Evolutionary conservation across 768 basidiomycete genomes (phyloP).

Genomic region (Agrocybe pediades): DNA sequence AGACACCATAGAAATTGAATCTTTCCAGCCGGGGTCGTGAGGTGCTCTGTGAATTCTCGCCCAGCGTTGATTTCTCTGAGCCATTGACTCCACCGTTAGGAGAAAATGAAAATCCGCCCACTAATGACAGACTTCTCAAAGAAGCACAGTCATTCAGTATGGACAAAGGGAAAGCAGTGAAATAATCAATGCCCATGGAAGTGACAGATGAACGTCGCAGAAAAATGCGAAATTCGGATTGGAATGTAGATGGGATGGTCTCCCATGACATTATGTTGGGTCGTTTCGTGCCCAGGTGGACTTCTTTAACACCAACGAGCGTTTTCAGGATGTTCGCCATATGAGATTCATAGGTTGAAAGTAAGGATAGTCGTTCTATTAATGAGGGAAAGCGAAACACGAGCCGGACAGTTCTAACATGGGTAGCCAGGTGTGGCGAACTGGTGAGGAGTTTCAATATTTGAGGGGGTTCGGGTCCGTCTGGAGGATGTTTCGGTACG

Average conservation of each 20-base stretch:
- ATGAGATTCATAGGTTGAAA: too few species aligned
- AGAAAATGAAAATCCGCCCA: neutral
- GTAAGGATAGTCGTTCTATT: too few species aligned
- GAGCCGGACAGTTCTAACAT: slow-evolving; percentile 13
- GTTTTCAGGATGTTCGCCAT: too few species aligned
- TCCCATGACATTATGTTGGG: slow-evolving; percentile 7
- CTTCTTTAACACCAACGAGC: too few species aligned
- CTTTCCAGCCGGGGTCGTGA: too few species aligned
- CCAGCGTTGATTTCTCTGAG: too few species aligned
- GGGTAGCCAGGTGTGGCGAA: slow-evolving; percentile 7
- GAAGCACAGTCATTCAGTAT: slow-evolving; percentile 2
- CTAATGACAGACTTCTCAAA: slow-evolving; percentile 9
- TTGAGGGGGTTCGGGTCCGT: slow-evolving; percentile 3
- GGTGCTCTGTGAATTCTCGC: too few species aligned
- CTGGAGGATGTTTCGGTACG: neutral
- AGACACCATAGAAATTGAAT: neutral
- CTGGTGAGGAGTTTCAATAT: slow-evolving; percentile 7
- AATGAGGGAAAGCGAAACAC: too few species aligned
- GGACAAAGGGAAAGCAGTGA: slow-evolving; percentile 11
- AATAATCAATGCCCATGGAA: slow-evolving; percentile 1
- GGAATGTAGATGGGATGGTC: too few species aligned
- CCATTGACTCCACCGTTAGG: too few species aligned
- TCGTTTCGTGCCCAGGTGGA: slow-evolving; percentile 1
- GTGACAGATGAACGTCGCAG: neutral
- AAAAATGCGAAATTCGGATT: neutral